Base-by-base conservation (phyloP, 768 basidiomycete genomes). In the Hypsizygus marmoreus region DNA sequence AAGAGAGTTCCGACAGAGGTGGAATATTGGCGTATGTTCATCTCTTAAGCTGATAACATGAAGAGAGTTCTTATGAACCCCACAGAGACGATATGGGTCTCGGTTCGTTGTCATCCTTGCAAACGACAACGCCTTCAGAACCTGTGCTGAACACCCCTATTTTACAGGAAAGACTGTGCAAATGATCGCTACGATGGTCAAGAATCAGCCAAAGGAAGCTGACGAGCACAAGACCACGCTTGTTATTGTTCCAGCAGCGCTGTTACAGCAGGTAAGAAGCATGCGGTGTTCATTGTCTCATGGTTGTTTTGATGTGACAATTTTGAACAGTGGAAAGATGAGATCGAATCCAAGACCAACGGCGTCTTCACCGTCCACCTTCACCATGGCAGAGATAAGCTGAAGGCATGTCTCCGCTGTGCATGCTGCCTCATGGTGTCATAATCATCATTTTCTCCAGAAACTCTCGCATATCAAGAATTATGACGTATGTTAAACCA, bases 111-210 rank as follows among this genome's bases (percentile, higher is more conserved):
- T n/a, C n/a, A 14, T 20, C 14, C 7, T 9, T 26, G 17, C 7
- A 13, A 26, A 58, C 38, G 23, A n/a, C n/a, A n/a, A n/a, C n/a
- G n/a, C n/a, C n/a, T n/a, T n/a, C n/a, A n/a, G n/a, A n/a, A n/a
- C n/a, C n/a, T n/a, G n/a, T n/a, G n/a, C n/a, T n/a, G n/a, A n/a
- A n/a, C n/a, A n/a, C n/a, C n/a, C n/a, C 39, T 44, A 33, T 37
- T 30, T 17, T 26, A 16, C 38, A 77, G 80, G 81, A 3, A 86
- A 88, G 67, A 88, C 86, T 6, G 81, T 88, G 1, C 86, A 88
- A 59, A 84, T 86, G 80, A 88, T 91, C 36, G 88, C 88, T 3
- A 80, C 81, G 0, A 89, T 91, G 80, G 79, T 75, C 14, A 74
- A 74, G 58, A 88, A 90, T 55, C 72, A 73, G 55, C 81, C 87